phyloP scores from a whole-genome alignment of 2,329 filamentous ascomycete species.

The Thelonectria discophora region DNA sequence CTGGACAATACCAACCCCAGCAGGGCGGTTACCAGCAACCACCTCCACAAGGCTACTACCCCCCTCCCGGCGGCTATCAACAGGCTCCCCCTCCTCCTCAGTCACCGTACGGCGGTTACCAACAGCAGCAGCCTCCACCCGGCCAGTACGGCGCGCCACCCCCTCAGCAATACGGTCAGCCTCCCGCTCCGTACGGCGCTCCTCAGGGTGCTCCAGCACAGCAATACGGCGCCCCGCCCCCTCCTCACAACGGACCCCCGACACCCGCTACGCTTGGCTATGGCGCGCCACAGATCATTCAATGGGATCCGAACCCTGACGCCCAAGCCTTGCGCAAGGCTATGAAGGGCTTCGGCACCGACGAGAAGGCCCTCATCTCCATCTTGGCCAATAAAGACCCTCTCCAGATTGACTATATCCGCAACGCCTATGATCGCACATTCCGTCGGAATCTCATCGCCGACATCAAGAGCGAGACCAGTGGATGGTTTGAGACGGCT shows the following conservation, averaged over 20 bases:
- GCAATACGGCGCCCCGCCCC: conserved; percentile 47
- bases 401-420: conserved; percentile 76
- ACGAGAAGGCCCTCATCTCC: conserved; percentile 80
- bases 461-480: conserved; percentile 81
- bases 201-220: conserved; percentile 30
- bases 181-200: conserved; percentile 20
- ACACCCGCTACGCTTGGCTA: conserved; percentile 79
- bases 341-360: conserved; percentile 94
- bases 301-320: conserved; percentile 73
- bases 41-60: conserved; percentile 44
- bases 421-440: conserved; percentile 70
- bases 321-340: conserved; percentile 78
- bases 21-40: conserved; percentile 49
- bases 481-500: conserved; percentile 76
- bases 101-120: conserved; percentile 44
- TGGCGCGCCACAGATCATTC: conserved; percentile 72
- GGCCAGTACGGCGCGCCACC: conserved; percentile 55
- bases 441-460: conserved; percentile 74
- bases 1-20: conserved; percentile 42
- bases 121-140: conserved; percentile 47
- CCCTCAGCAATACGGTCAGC: conserved; percentile 30
- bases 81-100: conserved; percentile 46
- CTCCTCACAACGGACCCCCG: conserved; percentile 53
- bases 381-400: conserved; percentile 78
- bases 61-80: conserved; percentile 46